Evolutionary conservation across 2,329 filamentous ascomycete species (phyloP).

Genomic region (Xylariaceae sp.): DNA sequence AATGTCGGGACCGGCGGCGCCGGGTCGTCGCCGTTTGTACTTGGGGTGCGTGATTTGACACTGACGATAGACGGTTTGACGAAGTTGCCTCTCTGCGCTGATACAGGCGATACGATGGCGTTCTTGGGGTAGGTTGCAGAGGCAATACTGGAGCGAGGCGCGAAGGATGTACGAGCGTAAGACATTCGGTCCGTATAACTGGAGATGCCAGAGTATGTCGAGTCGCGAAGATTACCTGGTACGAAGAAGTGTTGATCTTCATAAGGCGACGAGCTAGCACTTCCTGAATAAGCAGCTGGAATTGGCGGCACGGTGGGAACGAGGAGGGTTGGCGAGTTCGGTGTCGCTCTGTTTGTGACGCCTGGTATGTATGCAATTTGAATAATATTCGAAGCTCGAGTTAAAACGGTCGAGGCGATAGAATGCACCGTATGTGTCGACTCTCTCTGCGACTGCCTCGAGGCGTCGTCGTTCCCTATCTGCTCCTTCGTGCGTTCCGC

Average conservation of each 20-base stretch:
- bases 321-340: slow-evolving; percentile 72
- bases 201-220: slow-evolving; percentile 77
- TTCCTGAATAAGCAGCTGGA: slow-evolving; percentile 59
- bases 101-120: slow-evolving; percentile 67
- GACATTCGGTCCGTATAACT: slow-evolving; percentile 57
- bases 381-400: slow-evolving; percentile 95
- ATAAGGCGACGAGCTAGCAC: slow-evolving; percentile 50
- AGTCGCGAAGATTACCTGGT: slow-evolving; percentile 82
- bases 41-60: slow-evolving; percentile 66
- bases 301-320: slow-evolving; percentile 94
- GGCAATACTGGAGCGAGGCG: slow-evolving; percentile 68
- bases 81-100: slow-evolving; percentile 80
- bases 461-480: slow-evolving; percentile 30
- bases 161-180: slow-evolving; percentile 53
- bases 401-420: slow-evolving; percentile 91
- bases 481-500: slow-evolving; percentile 45
- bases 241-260: slow-evolving; percentile 91
- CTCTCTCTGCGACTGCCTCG: slow-evolving; percentile 57
- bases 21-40: slow-evolving; percentile 44
- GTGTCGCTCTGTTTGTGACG: slow-evolving; percentile 84
- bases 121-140: slow-evolving; percentile 94
- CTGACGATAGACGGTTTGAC: slow-evolving; percentile 90
- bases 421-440: slow-evolving; percentile 85
- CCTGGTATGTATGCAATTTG: slow-evolving; percentile 99
- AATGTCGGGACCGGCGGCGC: slow-evolving; percentile 70